Evolutionary conservation across 345 rosid genomes (phyloP), one percentile per base, ranked within the genome.

Genomic region (Schrenkiella parvula): DNA sequence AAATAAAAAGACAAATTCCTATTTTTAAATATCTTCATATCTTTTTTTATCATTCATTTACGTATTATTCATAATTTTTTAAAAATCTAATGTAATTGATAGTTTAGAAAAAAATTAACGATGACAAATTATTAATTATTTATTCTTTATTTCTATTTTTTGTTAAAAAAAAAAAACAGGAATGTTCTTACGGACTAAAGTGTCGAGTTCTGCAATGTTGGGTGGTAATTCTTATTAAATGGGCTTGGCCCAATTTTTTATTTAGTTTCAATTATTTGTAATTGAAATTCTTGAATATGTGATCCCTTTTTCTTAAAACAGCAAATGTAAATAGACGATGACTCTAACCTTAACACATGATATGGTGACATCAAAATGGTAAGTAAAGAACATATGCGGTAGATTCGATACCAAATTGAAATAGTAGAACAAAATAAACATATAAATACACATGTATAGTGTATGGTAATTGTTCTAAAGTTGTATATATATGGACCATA

Each of bases 331-430:
- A 66, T 34, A 38, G 53, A 74, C 41, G 61, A 66, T 74, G 72
- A 74, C 78, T 46, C 66, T 15, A 57, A 56, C 19, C 53, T 66
- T 38, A 34, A 47, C 60, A 66, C 72, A 66, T 73, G 17, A 66
- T 48, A 66, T 57, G 67, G 53, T 57, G n/a, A 47, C n/a, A 38
- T 1, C n/a, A 38, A 39, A 35, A 47, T 56, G 50, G 11, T 8
- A 22, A 35, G 23, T 48, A 74, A 50, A 47, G 72, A 66, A 57
- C 44, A 57, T 37, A 74, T 57, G 42, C 54, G 5, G 18, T 19
- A 26, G 43, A 56, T 56, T 56, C 72, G 54, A 66, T 48, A 37
- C 54, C 28, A 44, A 64, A 14, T 18, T 54, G 50, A 25, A 55
- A 46, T 28, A 43, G 17, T 9, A 64, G 41, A 26, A n/a, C 53